Evolutionary conservation across 1,284 basidiomycete species (phyloP), one percentile per base, ranked within the genome.

Genomic region (Exobasidium rhododendri): DNA sequence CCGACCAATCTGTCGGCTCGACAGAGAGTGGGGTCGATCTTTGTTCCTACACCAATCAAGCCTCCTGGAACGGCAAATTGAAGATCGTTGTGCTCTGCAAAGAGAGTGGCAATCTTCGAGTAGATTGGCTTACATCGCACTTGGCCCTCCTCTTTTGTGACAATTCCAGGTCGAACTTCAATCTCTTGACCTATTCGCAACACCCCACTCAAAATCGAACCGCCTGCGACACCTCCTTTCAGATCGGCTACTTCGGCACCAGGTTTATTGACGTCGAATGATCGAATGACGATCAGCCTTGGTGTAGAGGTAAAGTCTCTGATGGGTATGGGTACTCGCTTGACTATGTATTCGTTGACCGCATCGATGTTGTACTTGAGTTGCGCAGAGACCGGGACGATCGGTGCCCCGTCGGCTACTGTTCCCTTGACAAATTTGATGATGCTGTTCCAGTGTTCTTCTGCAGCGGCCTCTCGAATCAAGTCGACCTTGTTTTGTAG

Each of bases 241-340:
- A 98, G 85, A 65, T 98, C 94, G 73, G 96, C 90, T 7, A 98
- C 92, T 80, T 94, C 92, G 4, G 94, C 88, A 80, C 94, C 94
- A 11, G 94, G 94, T 83, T 97, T 97, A 86, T 98, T 98, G 81
- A 98, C 94, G 81, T 98, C 96, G 82, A 98, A 98, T n/a, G 94
- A 97, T 75, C 93, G 92, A 80, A 98, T 98, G 79, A 98, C 94
- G 75, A 98, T 97, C 70, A 98, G 87, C 53, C 89, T 87, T 0
- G 94, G 92, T 69, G 91, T 87, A 47, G 92, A 89, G 43, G 87
- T 85, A 81, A 98, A 98, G 83, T 98, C 90, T 67, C 94, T 90
- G 43, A 89, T 83, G 44, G 94, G 94, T 51, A 97, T 90, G 10
- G 94, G 92, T 73, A 98, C 97, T 63, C 90, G 88, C 81, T 92